A percentile compares a stretch with the other conserved stretches of the same genome.
Conservation (phyloP, 2,329 filamentous ascomycete species). For the Phoma sp. region DNA sequence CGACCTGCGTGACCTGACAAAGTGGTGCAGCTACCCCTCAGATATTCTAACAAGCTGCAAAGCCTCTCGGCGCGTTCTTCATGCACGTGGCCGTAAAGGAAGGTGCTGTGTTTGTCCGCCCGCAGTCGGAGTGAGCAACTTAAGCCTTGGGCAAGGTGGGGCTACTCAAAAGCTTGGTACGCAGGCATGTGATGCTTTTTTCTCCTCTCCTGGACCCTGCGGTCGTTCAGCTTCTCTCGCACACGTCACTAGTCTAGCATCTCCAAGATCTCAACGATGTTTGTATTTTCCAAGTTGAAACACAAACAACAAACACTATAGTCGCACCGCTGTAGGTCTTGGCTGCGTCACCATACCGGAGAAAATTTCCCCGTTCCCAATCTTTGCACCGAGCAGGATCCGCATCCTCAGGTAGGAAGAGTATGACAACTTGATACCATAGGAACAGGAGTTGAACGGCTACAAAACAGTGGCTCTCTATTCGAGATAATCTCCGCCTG, state of each 20-base stretch:
- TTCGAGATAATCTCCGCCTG: constrained; percentile 61
- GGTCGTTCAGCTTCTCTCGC: not conserved
- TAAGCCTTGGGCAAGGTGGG: constrained; percentile 6
- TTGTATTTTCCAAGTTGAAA: not conserved
- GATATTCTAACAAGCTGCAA: not conserved
- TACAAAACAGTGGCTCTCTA: constrained; percentile 27
- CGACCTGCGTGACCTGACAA: constrained; percentile 13
- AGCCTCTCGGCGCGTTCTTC: constrained; percentile 9
- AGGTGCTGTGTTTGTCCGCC: not conserved
- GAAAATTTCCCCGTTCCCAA: not conserved
- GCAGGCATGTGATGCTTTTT: constrained; percentile 4
- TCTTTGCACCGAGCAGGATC: constrained; percentile 1
- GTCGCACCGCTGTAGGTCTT: constrained; percentile 6
- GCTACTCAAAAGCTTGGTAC: constrained; percentile 14
- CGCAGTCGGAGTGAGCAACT: constrained; percentile 1
- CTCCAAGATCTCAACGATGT: not conserved
- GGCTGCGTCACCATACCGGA: constrained; percentile 9
- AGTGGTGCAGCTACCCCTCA: constrained; percentile 8
- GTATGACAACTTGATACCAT: not conserved
- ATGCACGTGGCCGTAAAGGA: constrained; percentile 23
- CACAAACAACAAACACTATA: not conserved
- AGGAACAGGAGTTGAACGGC: not conserved
- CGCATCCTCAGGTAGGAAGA: not conserved
- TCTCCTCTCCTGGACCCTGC: constrained; percentile 12
- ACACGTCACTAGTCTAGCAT: not conserved